Evolutionary conservation across 106 monocot genomes (phyloP).

Genomic region (Phalaenopsis equestris): DNA sequence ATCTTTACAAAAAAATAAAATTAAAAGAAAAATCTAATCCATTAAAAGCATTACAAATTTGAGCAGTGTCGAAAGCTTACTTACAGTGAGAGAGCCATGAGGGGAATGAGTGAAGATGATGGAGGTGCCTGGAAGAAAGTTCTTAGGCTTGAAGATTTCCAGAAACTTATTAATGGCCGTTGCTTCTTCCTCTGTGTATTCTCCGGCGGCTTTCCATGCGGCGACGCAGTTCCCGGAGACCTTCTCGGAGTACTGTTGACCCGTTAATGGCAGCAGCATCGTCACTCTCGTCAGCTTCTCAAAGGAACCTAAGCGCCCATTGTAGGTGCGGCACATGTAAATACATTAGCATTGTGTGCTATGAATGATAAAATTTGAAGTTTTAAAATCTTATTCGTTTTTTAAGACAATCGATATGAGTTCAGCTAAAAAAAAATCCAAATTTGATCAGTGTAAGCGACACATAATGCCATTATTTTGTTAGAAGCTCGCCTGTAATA

Average conservation of each 20-base stretch:
- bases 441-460: no score
- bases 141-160: constrained; percentile 22
- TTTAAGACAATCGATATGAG: no score
- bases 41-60: not conserved
- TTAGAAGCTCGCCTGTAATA: not conserved
- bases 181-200: constrained; percentile 41
- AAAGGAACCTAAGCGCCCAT: constrained; percentile 28
- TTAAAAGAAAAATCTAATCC: not conserved
- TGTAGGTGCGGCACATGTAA: no score
- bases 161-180: constrained; percentile 40
- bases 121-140: constrained; percentile 48
- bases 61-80: not conserved
- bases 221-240: constrained; percentile 52
- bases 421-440: no score
- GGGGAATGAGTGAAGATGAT: constrained; percentile 53
- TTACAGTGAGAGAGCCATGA: constrained; percentile 39
- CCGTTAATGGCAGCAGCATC: constrained; percentile 59
- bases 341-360: no score
- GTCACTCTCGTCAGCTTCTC: constrained; percentile 55
- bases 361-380: no score
- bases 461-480: not conserved
- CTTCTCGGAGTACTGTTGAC: constrained; percentile 52
- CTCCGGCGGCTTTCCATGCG: constrained; percentile 41
- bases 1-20: constrained; percentile 23
- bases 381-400: no score